Base-by-base conservation (phyloP, 2,329 filamentous ascomycete species). In the Claviceps sp. region DNA sequence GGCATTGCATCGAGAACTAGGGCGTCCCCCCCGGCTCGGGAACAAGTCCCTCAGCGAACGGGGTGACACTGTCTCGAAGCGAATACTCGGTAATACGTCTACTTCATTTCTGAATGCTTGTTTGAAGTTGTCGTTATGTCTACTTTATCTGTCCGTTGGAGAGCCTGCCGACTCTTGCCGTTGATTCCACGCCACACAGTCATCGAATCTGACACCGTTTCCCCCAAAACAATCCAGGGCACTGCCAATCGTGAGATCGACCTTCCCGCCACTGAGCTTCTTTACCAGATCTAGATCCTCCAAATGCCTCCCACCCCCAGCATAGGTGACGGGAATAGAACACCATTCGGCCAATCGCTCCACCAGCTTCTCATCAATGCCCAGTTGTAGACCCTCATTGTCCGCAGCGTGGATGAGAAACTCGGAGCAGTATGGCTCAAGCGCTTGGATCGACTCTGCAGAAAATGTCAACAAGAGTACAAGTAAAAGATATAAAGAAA, bases 351-450 rank as follows among this genome's bases (percentile, higher is more conserved):
- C 82, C 50, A 98, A 73, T 58, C 76, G 80, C 58, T 75, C 69
- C 8, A 98, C 89, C 13, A 98, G 76, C 58, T 84, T 77, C 65
- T 93, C 85, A 61, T 98, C 93, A 57, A 98, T 87, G 47, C 93
- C 93, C 61, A 81, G 79, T 67, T 97, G 93, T 44, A 97, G 74
- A 13, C 93, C 93, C 70, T 98, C 93, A 57, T 95, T 93, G 67
- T 98, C 93, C 43, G 93, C 93, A 16, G 93, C 93, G 66, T 98
- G 93, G 63, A 98, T 93, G 51, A 98, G 78, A 64, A 98, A 97
- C 67, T 98, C 93, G 56, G 87, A 89, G 72, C 93, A 97, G 69
- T 93, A 93, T 5, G 89, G 89, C 62, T 95, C 88, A 24, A 97
- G 78, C 42, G 80, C 72, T 52, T 76, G 74, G 62, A 97, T 94